These are phyloP conservation scores for Sphagnum tenellum DNA, from an alignment of 225 moss, liverwort and hornwort genomes.

Conservation along the genomic window DNA sequence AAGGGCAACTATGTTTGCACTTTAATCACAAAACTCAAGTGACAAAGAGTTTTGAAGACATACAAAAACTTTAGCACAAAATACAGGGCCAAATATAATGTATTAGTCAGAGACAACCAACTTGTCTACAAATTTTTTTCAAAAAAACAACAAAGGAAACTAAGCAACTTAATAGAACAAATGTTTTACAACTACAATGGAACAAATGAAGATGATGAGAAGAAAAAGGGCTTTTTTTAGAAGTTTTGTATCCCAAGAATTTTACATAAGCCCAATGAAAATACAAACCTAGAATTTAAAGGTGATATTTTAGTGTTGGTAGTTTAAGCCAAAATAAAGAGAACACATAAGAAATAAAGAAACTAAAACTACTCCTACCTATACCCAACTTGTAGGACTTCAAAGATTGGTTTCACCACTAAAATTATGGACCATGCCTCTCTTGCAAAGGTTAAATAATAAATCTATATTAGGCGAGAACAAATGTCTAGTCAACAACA, in stretches of 20 bases:
- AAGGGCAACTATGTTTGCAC: too few relatives aligned
- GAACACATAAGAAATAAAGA: constrained; percentile 1
- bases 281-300: constrained; percentile 1
- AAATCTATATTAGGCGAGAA: constrained; percentile 2
- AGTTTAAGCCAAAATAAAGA: neutral
- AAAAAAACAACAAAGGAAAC: constrained; percentile 2
- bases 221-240: constrained; percentile 1
- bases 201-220: neutral
- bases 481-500: constrained; percentile 4
- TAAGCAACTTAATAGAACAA: neutral
- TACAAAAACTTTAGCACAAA: too few relatives aligned
- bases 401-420: neutral
- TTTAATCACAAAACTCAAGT: neutral
- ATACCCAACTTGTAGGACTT: constrained; percentile 2
- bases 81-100: neutral
- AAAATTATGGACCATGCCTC: neutral
- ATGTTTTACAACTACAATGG: constrained; percentile 4
- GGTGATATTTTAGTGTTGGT: neutral
- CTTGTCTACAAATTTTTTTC: constrained; percentile 1
- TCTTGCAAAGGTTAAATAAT: neutral
- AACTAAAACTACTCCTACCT: constrained; percentile 2
- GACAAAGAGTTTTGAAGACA: neutral
- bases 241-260: neutral
- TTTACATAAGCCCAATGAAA: constrained; percentile 1
- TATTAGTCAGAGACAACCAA: constrained; percentile 3